Evolutionary conservation across 2,329 filamentous ascomycete species (phyloP).

Genomic region (Hypoxylon sp.): DNA sequence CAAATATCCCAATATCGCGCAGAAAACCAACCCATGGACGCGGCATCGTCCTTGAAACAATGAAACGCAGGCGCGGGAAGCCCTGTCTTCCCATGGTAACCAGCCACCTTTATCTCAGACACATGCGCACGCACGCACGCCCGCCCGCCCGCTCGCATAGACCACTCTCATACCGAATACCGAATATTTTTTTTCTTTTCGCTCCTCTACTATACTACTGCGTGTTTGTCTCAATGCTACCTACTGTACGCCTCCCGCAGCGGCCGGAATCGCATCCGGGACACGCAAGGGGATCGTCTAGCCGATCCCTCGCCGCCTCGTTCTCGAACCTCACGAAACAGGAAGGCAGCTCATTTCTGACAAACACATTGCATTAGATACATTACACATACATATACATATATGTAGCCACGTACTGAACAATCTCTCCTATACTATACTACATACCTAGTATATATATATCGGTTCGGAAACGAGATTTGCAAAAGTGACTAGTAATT

Average conservation of each 20-base stretch:
- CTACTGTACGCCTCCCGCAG: slow-evolving; percentile 27
- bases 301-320: slow-evolving; percentile 8
- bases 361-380: neutral
- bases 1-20: slow-evolving; percentile 20
- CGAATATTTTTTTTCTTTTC: slow-evolving; percentile 1
- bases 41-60: slow-evolving; percentile 39
- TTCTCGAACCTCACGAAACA: slow-evolving; percentile 36
- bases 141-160: neutral
- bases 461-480: slow-evolving; percentile 9
- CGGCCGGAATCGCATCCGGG: slow-evolving; percentile 38
- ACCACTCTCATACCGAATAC: neutral
- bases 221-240: slow-evolving; percentile 35
- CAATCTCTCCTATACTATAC: neutral
- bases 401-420: slow-evolving; percentile 1
- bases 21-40: slow-evolving; percentile 20
- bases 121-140: slow-evolving; percentile 18
- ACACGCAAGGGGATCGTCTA: slow-evolving; percentile 27
- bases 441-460: neutral
- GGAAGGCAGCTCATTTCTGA: slow-evolving; percentile 28
- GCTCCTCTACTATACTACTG: neutral
- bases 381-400: neutral
- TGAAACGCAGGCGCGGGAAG: slow-evolving; percentile 22
- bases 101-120: slow-evolving; percentile 21
- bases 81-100: slow-evolving; percentile 2
- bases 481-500: slow-evolving; percentile 23